Percentiles rank a stretch among this genome's conserved stretches.
Evolutionary conservation across 2,329 filamentous ascomycete genomes (phyloP).

Genomic region (Clonostachys rosea): DNA sequence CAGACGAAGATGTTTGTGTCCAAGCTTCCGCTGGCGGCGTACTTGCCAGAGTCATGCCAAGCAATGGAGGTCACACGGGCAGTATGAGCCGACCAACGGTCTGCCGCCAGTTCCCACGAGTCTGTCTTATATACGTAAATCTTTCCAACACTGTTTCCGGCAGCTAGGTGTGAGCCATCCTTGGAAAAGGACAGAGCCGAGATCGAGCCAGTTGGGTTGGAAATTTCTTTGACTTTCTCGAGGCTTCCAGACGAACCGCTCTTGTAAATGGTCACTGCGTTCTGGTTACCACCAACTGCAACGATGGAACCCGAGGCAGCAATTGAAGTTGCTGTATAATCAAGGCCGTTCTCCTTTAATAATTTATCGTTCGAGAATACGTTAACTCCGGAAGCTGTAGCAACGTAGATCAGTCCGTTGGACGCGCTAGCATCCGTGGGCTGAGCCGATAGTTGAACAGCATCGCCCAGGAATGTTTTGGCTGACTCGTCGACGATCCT

Average conservation of each 20-base stretch:
- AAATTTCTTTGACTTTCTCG: slow-evolving; percentile 50
- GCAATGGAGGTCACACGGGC: slow-evolving; percentile 53
- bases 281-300: slow-evolving; percentile 72
- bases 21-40: slow-evolving; percentile 77
- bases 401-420: slow-evolving; percentile 49
- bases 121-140: slow-evolving; percentile 70
- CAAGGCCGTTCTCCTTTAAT: slow-evolving; percentile 52
- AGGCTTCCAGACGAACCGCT: slow-evolving; percentile 51
- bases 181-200: slow-evolving; percentile 81
- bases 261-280: slow-evolving; percentile 69
- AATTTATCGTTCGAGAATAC: slow-evolving; percentile 58
- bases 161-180: slow-evolving; percentile 73
- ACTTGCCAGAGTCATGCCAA: slow-evolving; percentile 75
- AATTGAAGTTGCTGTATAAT: slow-evolving; percentile 65
- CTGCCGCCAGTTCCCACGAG: slow-evolving; percentile 69
- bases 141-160: slow-evolving; percentile 80
- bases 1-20: slow-evolving; percentile 93
- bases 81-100: slow-evolving; percentile 62
- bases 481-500: slow-evolving; percentile 71
- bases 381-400: slow-evolving; percentile 44
- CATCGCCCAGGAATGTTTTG: slow-evolving; percentile 68
- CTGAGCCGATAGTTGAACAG: slow-evolving; percentile 68
- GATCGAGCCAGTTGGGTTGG: slow-evolving; percentile 65
- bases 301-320: slow-evolving; percentile 64
- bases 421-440: slow-evolving; percentile 58